Percentiles rank a stretch among this genome's conserved stretches.
These are phyloP conservation scores for Hanseniaspora nectarophila DNA, from an alignment of 805 yeast genomes.

Conservation along the genomic window DNA sequence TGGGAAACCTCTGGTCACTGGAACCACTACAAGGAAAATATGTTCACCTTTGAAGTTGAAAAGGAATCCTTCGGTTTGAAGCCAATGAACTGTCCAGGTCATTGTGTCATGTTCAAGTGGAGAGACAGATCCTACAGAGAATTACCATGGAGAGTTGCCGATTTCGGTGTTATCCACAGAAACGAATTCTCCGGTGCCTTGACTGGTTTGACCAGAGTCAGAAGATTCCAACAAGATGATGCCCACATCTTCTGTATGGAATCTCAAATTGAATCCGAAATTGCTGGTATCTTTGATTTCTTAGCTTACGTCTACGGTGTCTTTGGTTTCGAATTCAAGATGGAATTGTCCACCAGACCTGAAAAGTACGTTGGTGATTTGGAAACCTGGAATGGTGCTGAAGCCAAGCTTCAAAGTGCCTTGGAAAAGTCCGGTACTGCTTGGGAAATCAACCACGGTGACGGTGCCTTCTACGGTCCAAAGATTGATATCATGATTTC, in stretches of 20 bases:
- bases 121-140: constrained; percentile 94
- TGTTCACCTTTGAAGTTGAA: constrained; percentile 94
- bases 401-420: constrained; percentile 67
- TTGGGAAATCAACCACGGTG: constrained; percentile 94
- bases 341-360: constrained; percentile 95
- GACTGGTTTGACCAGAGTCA: constrained; percentile 88
- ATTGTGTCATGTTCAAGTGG: constrained; percentile 81
- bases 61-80: constrained; percentile 89
- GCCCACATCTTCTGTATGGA: constrained; percentile 94
- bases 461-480: constrained; percentile 93
- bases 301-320: constrained; percentile 75
- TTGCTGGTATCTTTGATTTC: constrained; percentile 74
- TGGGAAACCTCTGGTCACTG: constrained; percentile 99
- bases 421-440: constrained; percentile 74
- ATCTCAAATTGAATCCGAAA: constrained; percentile 81
- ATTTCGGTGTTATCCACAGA: constrained; percentile 93
- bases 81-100: constrained; percentile 91
- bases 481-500: constrained; percentile 93
- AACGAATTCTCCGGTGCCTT: constrained; percentile 93
- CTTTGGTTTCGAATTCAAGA: constrained; percentile 88
- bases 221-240: constrained; percentile 98
- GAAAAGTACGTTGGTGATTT: constrained; percentile 91
- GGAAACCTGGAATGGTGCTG: constrained; percentile 90
- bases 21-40: constrained; percentile 94
- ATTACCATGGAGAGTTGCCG: constrained; percentile 97